Percentiles rank a stretch among this genome's conserved stretches.
Conservation (phyloP, 1,284 basidiomycete genomes). For the Singerocomus rubriflavus region DNA sequence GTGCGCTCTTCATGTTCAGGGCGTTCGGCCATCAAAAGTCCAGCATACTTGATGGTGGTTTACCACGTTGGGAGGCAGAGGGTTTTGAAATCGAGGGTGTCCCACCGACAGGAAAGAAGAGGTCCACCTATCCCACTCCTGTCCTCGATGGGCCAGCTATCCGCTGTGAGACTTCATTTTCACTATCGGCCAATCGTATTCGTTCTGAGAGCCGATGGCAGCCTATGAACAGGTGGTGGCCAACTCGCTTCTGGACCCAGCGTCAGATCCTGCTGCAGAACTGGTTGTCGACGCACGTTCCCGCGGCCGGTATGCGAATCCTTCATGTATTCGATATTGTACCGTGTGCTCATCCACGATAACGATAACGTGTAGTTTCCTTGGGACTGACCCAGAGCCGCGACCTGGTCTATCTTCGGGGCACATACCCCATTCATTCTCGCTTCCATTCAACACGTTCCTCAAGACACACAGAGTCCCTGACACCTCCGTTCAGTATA, state of each 20-base stretch:
- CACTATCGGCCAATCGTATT: conserved; percentile 16
- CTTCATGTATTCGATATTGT: background rate
- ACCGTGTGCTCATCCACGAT: conserved; percentile 5
- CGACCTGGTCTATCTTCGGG: conserved; percentile 85
- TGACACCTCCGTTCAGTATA: conserved; percentile 49
- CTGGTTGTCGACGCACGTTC: conserved; percentile 89
- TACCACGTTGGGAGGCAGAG: conserved; percentile 81
- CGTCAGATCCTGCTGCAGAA: conserved; percentile 49
- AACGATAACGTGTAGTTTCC: conserved; percentile 49
- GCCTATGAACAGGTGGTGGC: conserved; percentile 82
- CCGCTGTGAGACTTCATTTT: conserved; percentile 50
- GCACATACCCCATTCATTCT: conserved; percentile 87
- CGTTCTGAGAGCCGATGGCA: conserved; percentile 33
- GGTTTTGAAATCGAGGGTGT: conserved; percentile 62
- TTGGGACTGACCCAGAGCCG: conserved; percentile 86
- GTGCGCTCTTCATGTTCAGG: conserved; percentile 91
- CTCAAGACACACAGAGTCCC: conserved; percentile 52
- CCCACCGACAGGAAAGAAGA: conserved; percentile 27
- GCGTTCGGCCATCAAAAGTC: conserved; percentile 84
- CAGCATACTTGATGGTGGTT: conserved; percentile 85
- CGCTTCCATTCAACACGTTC: conserved; percentile 82
- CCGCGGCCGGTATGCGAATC: conserved; percentile 56
- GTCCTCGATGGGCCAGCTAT: conserved; percentile 48
- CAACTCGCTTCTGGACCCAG: conserved; percentile 57
- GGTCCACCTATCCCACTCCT: conserved; percentile 54